A percentile compares a stretch with the other conserved stretches of the same genome.
Conservation (phyloP, 1,284 basidiomycete genomes). For the Cryptococcus sp. region DNA sequence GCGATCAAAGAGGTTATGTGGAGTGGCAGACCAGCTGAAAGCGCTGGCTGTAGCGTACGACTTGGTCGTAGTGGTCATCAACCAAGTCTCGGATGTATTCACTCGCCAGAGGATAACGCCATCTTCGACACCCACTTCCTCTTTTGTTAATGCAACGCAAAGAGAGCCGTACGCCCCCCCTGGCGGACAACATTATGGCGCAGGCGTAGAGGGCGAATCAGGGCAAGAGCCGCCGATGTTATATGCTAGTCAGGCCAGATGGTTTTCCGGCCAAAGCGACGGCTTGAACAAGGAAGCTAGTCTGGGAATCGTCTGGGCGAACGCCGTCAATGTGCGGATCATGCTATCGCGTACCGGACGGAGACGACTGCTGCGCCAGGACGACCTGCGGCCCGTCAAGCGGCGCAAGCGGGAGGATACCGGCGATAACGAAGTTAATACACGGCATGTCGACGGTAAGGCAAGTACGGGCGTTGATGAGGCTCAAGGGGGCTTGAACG, state of each 20-base stretch:
- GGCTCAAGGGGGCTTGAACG: conserved; percentile 4
- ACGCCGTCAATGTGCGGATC: conserved; percentile 78
- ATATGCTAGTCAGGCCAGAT: conserved; percentile 73
- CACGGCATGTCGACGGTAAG: conserved; percentile 5
- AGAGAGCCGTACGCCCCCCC: conserved; percentile 23
- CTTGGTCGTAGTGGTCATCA: conserved; percentile 77
- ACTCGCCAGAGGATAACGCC: conserved; percentile 17
- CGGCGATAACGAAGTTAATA: not conserved
- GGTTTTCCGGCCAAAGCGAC: conserved; percentile 68
- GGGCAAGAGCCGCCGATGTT: conserved; percentile 47
- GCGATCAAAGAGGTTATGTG: conserved; percentile 68
- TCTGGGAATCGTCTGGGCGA: conserved; percentile 87
- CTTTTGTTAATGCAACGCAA: conserved; percentile 2
- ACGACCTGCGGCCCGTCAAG: conserved; percentile 23
- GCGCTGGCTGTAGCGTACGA: conserved; percentile 63
- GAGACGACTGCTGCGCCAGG: conserved; percentile 59
- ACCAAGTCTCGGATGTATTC: conserved; percentile 81
- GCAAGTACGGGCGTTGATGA: not conserved
- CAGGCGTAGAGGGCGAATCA: not conserved
- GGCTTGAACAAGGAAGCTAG: conserved; percentile 69
- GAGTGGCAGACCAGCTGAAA: conserved; percentile 69
- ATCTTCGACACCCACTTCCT: conserved; percentile 8
- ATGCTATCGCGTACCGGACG: conserved; percentile 77
- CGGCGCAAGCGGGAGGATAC: conserved; percentile 7
- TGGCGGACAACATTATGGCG: conserved; percentile 1